These are phyloP conservation scores for Pseudozyma sp. DNA, from an alignment of 1,284 basidiomycete species.

Conservation along the genomic window DNA sequence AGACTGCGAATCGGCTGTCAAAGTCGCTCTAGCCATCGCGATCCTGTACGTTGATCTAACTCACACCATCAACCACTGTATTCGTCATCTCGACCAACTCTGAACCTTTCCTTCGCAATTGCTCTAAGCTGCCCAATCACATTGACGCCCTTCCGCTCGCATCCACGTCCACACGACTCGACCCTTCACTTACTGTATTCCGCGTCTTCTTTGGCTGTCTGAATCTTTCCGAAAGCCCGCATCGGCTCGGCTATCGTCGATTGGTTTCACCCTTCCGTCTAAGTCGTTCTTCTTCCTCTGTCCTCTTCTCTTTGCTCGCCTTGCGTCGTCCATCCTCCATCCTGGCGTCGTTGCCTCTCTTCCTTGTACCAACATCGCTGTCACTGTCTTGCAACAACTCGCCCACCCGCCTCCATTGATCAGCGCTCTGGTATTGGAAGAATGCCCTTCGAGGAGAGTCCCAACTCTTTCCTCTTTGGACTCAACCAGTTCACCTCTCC, in stretches of 20 bases:
- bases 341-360: neutral
- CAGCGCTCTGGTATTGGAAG: conserved; percentile 17
- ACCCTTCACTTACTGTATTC: neutral
- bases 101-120: conserved; percentile 8
- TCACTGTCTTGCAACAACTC: neutral
- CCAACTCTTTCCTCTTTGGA: conserved; percentile 63
- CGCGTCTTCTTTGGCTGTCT: neutral
- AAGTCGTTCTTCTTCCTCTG: neutral
- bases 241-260: conserved; percentile 34
- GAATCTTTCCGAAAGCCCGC: conserved; percentile 5
- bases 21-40: conserved; percentile 36
- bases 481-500: conserved; percentile 61
- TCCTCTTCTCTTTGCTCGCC: neutral
- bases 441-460: conserved; percentile 56
- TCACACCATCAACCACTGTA: conserved; percentile 11
- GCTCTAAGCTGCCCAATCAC: neutral
- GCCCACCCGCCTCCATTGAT: neutral
- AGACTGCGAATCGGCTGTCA: neutral
- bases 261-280: neutral
- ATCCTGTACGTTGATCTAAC: conserved; percentile 5
- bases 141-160: neutral
- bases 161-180: conserved; percentile 10
- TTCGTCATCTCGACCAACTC: conserved; percentile 35
- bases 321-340: neutral
- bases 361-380: conserved; percentile 4